These are phyloP conservation scores for Arachnopeziza araneosa DNA, from an alignment of 2,329 filamentous ascomycete genomes.

Conservation along the genomic window DNA sequence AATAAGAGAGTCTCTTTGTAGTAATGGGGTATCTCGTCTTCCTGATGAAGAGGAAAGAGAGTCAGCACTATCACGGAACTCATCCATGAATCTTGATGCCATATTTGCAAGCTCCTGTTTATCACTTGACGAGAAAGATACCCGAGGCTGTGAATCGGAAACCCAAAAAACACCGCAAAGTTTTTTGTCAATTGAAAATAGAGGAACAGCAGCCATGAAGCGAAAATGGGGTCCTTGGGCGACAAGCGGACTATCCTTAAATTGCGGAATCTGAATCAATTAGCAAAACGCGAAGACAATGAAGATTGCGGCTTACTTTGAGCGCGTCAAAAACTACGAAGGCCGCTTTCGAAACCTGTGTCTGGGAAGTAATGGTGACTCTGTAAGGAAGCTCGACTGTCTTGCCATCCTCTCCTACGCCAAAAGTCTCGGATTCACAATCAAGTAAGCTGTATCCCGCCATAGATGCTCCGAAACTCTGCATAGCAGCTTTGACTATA, in stretches of 20 bases:
- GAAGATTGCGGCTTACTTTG: background rate
- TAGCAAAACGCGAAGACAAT: background rate
- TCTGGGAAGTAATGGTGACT: no score
- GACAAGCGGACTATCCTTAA: constrained; percentile 30
- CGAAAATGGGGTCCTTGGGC: constrained; percentile 25
- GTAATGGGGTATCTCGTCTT: background rate
- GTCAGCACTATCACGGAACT: background rate
- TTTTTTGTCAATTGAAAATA: constrained; percentile 25
- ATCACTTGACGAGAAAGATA: background rate
- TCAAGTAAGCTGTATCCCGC: background rate
- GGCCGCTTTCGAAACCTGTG: no score
- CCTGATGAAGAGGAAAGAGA: background rate
- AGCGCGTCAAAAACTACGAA: no score
- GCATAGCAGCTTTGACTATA: no score
- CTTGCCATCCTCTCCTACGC: no score
- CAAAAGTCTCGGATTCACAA: constrained; percentile 5
- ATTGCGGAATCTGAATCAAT: background rate
- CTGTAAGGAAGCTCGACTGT: no score
- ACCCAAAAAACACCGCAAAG: background rate
- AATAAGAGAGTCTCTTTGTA: background rate
- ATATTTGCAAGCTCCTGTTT: background rate
- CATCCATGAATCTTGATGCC: background rate
- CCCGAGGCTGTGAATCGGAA: background rate
- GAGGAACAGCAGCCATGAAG: constrained; percentile 34
- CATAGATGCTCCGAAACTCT: no score